Evolutionary conservation across 139 green algal species (phyloP), one percentile per base, ranked within the genome.

Genomic region (Ulvella scutata): DNA sequence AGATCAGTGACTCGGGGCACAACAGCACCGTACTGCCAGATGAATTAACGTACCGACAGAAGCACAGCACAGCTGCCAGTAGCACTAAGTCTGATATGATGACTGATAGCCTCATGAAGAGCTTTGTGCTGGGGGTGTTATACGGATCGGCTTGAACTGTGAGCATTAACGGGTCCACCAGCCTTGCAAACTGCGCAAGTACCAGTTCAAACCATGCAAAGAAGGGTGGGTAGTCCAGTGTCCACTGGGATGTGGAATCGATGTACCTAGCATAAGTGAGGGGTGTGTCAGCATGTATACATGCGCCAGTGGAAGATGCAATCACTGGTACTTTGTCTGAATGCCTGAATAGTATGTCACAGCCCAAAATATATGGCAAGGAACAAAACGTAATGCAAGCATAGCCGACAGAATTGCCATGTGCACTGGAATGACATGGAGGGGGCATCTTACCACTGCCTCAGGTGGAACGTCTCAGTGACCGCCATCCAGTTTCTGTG

Each of bases 401-500:
- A n/a, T n/a, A n/a, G n/a, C n/a, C n/a, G n/a, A n/a, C n/a, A n/a
- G n/a, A n/a, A n/a, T n/a, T n/a, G n/a, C n/a, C n/a, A n/a, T 38
- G 72, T 4, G 3, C 3, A 77, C 21, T 59, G 43, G 34, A n/a
- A 59, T 20, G 31, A 44, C 20, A 72, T 33, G 0, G 28, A n/a
- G 38, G 20, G 7, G 6, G 26, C 3, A 3, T 2, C 85, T 59
- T 60, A 93, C 90, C 90, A 96, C 23, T 89, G 72, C 9, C 38
- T 38, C 0, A 92, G 13, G 2, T 92, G 90, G 35, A 96, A 83
- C 20, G 62, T 84, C 76, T 88, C 73, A 0, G 93, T 98, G 72
- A 98, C 87, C 3, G 93, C 94, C 23, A 98, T 76, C 93, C 93
- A 98, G 83, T 98, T 96, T 20, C 93, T 83, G 78, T 98, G 93